Evolutionary conservation across 805 yeast genomes (phyloP).

Genomic region (Tetrapisispora phaffii): DNA sequence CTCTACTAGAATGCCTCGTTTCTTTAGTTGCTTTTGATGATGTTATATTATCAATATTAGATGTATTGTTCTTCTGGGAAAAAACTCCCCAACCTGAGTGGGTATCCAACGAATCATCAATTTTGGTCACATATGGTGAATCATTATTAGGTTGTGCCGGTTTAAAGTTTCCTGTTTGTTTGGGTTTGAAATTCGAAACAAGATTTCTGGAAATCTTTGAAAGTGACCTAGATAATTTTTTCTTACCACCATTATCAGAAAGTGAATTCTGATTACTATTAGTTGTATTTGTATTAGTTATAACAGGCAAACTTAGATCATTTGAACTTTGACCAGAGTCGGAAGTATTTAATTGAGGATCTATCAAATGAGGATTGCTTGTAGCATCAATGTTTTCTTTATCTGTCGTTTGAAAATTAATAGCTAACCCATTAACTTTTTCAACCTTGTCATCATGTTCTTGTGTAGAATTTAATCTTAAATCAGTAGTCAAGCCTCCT

Average conservation of each 20-base stretch:
- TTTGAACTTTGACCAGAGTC: background rate
- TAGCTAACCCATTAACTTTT: background rate
- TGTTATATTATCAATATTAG: background rate
- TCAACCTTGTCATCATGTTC: background rate
- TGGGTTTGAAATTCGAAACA: conserved; percentile 18
- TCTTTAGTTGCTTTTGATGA: background rate
- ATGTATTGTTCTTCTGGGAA: background rate
- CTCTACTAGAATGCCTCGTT: conserved; percentile 10
- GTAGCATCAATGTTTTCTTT: background rate
- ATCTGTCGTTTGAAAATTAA: background rate
- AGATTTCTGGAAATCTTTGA: conserved; percentile 27
- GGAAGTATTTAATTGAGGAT: background rate
- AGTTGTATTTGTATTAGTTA: background rate
- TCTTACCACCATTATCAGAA: background rate
- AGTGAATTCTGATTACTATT: background rate
- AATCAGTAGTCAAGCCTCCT: background rate
- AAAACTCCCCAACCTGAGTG: conserved; percentile 31
- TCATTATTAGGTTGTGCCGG: background rate
- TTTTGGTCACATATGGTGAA: background rate
- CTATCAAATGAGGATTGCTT: background rate
- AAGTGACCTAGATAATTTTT: conserved; percentile 25
- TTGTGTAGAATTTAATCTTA: background rate
- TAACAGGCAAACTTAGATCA: background rate
- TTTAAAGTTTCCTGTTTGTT: conserved; percentile 1
- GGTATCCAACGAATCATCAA: conserved; percentile 14